phyloP scores from a whole-genome alignment of 2,329 filamentous ascomycete genomes.

The Nectriaceae sp. region DNA sequence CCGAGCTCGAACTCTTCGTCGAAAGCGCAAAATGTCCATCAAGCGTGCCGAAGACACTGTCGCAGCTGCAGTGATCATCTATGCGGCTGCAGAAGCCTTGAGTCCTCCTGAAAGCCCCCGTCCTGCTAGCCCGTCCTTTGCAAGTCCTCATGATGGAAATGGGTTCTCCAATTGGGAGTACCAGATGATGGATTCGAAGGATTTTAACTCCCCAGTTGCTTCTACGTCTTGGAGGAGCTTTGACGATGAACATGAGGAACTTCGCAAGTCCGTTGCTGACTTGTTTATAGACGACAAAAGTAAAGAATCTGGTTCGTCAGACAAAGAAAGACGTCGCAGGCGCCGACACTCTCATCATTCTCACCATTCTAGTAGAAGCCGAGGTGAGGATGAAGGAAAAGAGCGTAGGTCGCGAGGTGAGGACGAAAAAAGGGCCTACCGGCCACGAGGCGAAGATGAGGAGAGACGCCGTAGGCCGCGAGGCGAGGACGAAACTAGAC shows the following conservation, averaged over 20 bases:
- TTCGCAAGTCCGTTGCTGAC: constrained; percentile 55
- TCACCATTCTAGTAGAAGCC: constrained; percentile 31
- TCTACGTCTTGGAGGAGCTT: constrained; percentile 34
- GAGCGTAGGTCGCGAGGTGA: constrained; percentile 26
- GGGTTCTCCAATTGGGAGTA: constrained; percentile 29
- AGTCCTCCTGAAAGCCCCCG: constrained; percentile 42
- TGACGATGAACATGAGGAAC: constrained; percentile 41
- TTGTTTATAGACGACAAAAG: constrained; percentile 54
- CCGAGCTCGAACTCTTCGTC: constrained; percentile 45
- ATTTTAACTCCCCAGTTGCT: constrained; percentile 36
- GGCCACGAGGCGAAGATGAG: not conserved
- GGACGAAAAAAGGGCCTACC: constrained; percentile 24
- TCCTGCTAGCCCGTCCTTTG: constrained; percentile 16
- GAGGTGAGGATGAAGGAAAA: constrained; percentile 33
- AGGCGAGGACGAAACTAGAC: constrained; percentile 31
- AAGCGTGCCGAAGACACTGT: constrained; percentile 53
- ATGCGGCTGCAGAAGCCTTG: constrained; percentile 51
- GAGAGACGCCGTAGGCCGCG: constrained; percentile 8
- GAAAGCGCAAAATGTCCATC: constrained; percentile 47
- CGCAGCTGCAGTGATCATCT: constrained; percentile 56
- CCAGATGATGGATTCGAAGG: constrained; percentile 26
- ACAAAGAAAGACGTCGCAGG: constrained; percentile 43
- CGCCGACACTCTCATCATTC: constrained; percentile 43
- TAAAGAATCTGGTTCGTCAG: constrained; percentile 39
- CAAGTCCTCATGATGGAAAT: constrained; percentile 19